Evolutionary conservation across 2,329 filamentous ascomycete genomes (phyloP), one percentile per base, ranked within the genome.

Genomic region (Xylariaceae sp.): DNA sequence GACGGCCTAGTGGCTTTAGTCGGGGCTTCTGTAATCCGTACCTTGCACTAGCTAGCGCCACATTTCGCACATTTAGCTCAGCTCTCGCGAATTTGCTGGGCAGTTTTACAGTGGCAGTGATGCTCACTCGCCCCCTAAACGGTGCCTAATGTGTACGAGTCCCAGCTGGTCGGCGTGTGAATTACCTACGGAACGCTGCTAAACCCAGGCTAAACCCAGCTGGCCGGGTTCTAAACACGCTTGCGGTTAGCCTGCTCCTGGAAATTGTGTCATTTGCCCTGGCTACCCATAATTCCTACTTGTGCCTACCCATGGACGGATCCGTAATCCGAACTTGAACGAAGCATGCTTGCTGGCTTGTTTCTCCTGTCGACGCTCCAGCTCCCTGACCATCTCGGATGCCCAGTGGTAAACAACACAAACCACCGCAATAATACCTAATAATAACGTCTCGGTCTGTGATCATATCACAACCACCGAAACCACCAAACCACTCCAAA

Each of bases 351-450:
- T 30, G 23, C 23, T 30, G 37, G 37, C 37, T 42, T 9, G 37
- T 56, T 44, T 51, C 60, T 57, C 58, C 58, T 63, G 58, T 60
- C 50, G 57, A 51, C 15, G 39, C 53, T 57, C 47, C 53, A 30
- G 23, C 37, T 42, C 9, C 47, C 45, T 52, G 53, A 8, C 9
- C 5, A 49, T 45, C 53, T 59, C 56, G 13, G 39, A 57, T 55
- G 57, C 55, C 48, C 51, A 52, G 48, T 52, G 47, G 45, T 37
- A 15, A 34, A 56, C 48, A n/a, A 57, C 37, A 42, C 8, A 30
- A 30, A 30, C 23, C 23, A 42, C 11, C 37, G 9, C 37, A 42
- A 42, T 42, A 42, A 42, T 42, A 9, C 37, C 37, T 42, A 42
- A 50, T 17, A 34, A 34, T 35, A 51, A 35, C 11, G n/a, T 10